A percentile compares a stretch with the other conserved stretches of the same genome.
These are phyloP conservation scores for Cajanus cajan DNA, from an alignment of 306 rosid species.

Conservation along the genomic window DNA sequence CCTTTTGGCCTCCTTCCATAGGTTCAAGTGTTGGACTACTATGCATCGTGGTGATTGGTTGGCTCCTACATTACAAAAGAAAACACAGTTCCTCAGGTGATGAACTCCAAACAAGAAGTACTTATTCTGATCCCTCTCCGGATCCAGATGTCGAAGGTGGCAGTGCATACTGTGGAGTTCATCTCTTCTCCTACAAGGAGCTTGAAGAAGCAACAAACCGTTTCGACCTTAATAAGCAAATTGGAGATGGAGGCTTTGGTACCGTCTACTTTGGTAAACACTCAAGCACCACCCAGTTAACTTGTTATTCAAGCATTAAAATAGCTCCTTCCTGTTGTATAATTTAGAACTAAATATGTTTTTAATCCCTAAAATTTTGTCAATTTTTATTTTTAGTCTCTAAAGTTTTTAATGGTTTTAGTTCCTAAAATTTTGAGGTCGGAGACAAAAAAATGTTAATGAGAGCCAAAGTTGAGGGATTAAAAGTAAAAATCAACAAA, in stretches of 20 bases:
- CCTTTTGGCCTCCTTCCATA: background rate
- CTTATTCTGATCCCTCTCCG: background rate
- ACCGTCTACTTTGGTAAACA: conserved; percentile 33
- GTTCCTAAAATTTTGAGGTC: too few species aligned
- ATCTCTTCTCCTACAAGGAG: conserved; percentile 39
- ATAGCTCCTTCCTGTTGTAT: background rate
- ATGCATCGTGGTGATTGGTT: background rate
- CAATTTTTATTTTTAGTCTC: too few species aligned
- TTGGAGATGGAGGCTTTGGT: conserved; percentile 58
- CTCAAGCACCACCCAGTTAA: background rate
- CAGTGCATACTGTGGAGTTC: conserved; percentile 26
- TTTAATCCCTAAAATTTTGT: too few species aligned
- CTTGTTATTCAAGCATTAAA: background rate
- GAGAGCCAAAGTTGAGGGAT: too few species aligned
- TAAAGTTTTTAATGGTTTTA: too few species aligned
- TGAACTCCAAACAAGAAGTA: conserved; percentile 1
- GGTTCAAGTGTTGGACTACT: conserved; percentile 17
- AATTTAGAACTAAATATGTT: background rate
- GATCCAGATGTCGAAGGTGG: background rate
- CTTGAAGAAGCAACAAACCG: conserved; percentile 56
- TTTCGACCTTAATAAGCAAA: conserved; percentile 42
- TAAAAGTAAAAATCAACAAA: too few species aligned
- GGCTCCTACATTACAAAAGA: background rate
- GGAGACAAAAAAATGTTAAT: too few species aligned
- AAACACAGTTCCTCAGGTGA: background rate